A percentile compares a stretch with the other conserved stretches of the same genome.
phyloP scores from a whole-genome alignment of 371 early-diverging fungal species.

The Mortierella sp. region DNA sequence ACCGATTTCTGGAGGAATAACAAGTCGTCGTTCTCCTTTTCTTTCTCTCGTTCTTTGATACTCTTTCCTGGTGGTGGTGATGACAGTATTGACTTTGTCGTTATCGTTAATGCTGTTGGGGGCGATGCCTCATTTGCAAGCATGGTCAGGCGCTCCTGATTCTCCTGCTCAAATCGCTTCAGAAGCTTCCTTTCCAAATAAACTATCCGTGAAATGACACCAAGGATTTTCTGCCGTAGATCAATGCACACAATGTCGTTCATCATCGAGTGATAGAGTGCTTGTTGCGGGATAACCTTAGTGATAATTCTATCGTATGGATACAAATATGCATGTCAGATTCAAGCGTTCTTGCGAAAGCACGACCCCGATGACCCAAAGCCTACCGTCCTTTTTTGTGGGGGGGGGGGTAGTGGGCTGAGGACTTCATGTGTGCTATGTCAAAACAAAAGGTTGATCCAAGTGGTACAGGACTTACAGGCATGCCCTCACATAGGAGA shows the following conservation, averaged over 20 bases:
- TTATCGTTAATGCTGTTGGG: background rate
- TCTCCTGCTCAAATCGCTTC: conserved; percentile 39
- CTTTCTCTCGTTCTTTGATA: conserved; percentile 2
- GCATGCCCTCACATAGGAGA: conserved; percentile 50
- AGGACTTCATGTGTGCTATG: background rate
- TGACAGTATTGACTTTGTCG: background rate
- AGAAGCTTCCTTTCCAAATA: conserved; percentile 39
- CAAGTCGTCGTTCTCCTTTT: background rate
- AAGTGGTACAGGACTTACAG: conserved; percentile 31
- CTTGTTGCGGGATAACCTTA: conserved; percentile 47
- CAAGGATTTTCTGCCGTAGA: conserved; percentile 47
- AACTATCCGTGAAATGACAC: conserved; percentile 31
- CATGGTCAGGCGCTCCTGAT: conserved; percentile 9
- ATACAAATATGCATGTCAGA: too few species aligned
- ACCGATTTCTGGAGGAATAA: background rate
- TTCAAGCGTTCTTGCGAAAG: background rate
- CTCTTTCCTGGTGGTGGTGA: background rate
- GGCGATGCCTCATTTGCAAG: conserved; percentile 1
- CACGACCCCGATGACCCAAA: too few species aligned
- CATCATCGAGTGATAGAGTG: conserved; percentile 40
- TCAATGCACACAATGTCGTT: conserved; percentile 54
- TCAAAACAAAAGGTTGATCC: background rate
- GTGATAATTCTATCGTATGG: conserved; percentile 30
- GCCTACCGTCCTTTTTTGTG: background rate
- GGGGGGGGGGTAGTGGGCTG: background rate